Evolutionary conservation across 2,329 filamentous ascomycete genomes (phyloP), one percentile per base, ranked within the genome.

Genomic region (Neonectria hederae): DNA sequence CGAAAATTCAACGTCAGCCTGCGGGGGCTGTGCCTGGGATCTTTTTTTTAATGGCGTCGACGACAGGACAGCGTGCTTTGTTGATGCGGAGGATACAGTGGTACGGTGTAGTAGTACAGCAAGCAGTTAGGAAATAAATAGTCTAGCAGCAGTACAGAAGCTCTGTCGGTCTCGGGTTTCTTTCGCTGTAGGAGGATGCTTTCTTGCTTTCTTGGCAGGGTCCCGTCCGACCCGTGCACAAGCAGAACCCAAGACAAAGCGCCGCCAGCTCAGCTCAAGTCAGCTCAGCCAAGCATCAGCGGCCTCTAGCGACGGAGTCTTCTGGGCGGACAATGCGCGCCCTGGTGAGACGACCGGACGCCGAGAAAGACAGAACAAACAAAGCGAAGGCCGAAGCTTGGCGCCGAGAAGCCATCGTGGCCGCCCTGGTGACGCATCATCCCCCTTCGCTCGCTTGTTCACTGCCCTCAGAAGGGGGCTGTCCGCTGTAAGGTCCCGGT

Each of bases 1-100:
- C 67, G 57, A 72, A 72, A 63, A 67, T 57, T 63, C 59, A 74
- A 72, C 71, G 71, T 73, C 71, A 73, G 71, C 71, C 65, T 64
- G 71, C 59, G 71, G 68, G 62, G 68, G 68, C 66, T 69, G 68
- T 69, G 62, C 55, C 26, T 38, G 35, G 35, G 35, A 14, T 13
- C 8, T 19, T 54, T 49, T 55, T 49, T 10, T 42, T 42, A n/a
- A 32, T 32, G 55, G 55, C 51, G 54, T 22, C 54, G 43, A 42
- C 42, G 55, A 19, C 40, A 26, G 46, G 30, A 42, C 60, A 51
- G 48, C n/a, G 48, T 17, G 45, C 45, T 28, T 4, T 51, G 28
- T 32, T n/a, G 28, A 42, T 13, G 30, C 30, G 24, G 24, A 26
- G 4, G 24, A 17, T 14, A 8, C 43, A 45, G 40, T n/a, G 21